A percentile compares a stretch with the other conserved stretches of the same genome.
phyloP scores from a whole-genome alignment of 208 protist species.

The Trypanosoma lewisi region DNA sequence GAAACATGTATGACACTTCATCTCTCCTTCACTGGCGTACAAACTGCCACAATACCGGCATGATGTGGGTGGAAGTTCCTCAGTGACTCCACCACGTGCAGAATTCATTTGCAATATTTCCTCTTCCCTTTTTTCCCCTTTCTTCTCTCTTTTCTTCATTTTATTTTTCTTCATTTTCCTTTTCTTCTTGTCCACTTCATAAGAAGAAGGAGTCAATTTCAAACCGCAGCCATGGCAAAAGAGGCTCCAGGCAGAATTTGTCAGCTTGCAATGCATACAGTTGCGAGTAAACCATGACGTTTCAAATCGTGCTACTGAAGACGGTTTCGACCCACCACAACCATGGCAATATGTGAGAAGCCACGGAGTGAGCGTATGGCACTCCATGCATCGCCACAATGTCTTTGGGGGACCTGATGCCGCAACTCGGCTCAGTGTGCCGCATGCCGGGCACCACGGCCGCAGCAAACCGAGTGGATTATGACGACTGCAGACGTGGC shows the following conservation, averaged over 20 bases:
- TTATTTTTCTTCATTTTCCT: too few species aligned
- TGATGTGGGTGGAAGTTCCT: background rate
- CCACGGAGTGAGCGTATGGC: slow-evolving; percentile 37
- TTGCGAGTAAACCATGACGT: slow-evolving; percentile 41
- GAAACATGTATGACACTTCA: slow-evolving; percentile 15
- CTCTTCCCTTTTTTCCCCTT: background rate
- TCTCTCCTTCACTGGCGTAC: slow-evolving; percentile 24
- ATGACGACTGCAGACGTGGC: slow-evolving; percentile 19
- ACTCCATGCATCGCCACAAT: slow-evolving; percentile 49
- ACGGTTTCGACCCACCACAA: slow-evolving; percentile 30
- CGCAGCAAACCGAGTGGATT: slow-evolving; percentile 38
- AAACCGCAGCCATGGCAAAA: slow-evolving; percentile 26
- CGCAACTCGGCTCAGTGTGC: slow-evolving; percentile 26
- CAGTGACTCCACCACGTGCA: background rate
- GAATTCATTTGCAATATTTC: slow-evolving; percentile 5
- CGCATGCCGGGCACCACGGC: slow-evolving; percentile 42
- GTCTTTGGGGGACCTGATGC: slow-evolving; percentile 19
- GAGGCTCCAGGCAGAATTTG: slow-evolving; percentile 30
- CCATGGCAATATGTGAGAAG: slow-evolving; percentile 35
- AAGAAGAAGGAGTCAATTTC: background rate
- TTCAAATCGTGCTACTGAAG: slow-evolving; percentile 15
- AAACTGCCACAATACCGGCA: slow-evolving; percentile 24
- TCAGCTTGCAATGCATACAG: slow-evolving; percentile 31
- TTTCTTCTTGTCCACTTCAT: too few species aligned
- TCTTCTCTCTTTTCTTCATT: background rate